Percentiles rank a stretch among this genome's conserved stretches.
Evolutionary conservation across 1,139 yeast genomes (phyloP).

Genomic region (Lodderomyces elongisporus): DNA sequence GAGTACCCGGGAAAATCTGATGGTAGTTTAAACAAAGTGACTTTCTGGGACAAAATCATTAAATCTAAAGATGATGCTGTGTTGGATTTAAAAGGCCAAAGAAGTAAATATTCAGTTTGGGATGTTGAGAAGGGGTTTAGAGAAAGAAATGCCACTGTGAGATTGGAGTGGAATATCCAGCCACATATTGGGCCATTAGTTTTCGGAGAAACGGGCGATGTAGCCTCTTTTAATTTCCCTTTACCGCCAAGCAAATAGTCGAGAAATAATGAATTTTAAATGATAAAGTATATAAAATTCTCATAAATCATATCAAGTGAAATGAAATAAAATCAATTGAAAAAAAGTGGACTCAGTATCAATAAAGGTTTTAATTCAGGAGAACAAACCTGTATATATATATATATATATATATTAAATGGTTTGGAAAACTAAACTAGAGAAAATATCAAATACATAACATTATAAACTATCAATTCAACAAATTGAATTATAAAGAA

Average conservation of each 20-base stretch:
- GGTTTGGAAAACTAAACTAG: too few species aligned
- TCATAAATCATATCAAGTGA: too few species aligned
- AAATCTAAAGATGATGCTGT: slow-evolving; percentile 53
- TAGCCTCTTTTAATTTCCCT: slow-evolving; percentile 20
- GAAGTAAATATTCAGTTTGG: slow-evolving; percentile 83
- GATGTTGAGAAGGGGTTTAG: slow-evolving; percentile 69
- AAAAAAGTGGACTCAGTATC: too few species aligned
- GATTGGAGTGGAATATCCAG: slow-evolving; percentile 87
- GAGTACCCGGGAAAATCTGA: slow-evolving; percentile 67
- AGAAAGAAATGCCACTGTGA: slow-evolving; percentile 63
- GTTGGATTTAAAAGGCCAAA: slow-evolving; percentile 46
- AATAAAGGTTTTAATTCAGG: too few species aligned
- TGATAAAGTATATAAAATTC: slow-evolving; percentile 12
- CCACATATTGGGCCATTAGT: slow-evolving; percentile 81
- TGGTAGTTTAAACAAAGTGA: slow-evolving; percentile 58
- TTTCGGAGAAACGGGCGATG: slow-evolving; percentile 53
- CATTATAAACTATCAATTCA: too few species aligned
- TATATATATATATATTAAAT: too few species aligned
- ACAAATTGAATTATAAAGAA: too few species aligned
- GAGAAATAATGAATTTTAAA: slow-evolving; percentile 10
- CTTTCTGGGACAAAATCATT: slow-evolving; percentile 89
- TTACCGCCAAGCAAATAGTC: slow-evolving; percentile 20
- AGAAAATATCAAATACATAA: too few species aligned
- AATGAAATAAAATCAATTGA: too few species aligned
- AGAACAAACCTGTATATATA: too few species aligned